These are phyloP conservation scores for Ceratocystis smalleyi DNA, from an alignment of 2,329 filamentous ascomycete species.

Conservation along the genomic window DNA sequence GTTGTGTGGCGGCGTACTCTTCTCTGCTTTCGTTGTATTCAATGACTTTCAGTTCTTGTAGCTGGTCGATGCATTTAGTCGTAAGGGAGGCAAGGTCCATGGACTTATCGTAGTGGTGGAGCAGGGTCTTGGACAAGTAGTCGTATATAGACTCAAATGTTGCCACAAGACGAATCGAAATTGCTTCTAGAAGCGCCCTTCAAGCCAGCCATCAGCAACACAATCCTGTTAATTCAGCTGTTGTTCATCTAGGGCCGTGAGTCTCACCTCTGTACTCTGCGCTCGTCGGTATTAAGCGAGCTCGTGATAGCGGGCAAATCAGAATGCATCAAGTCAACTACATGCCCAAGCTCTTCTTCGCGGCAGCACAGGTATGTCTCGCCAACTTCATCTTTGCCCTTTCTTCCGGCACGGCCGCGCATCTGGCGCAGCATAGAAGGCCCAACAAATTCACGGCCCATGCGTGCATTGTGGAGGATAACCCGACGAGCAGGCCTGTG, in stretches of 20 bases:
- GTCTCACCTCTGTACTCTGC: conserved; percentile 47
- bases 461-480: conserved; percentile 58
- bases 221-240: not conserved
- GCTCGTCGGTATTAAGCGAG: conserved; percentile 50
- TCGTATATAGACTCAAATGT: conserved; percentile 49
- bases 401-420: conserved; percentile 61
- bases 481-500: conserved; percentile 48
- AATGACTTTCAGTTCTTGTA: conserved; percentile 42
- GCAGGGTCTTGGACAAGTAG: conserved; percentile 51
- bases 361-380: conserved; percentile 66
- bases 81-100: conserved; percentile 38
- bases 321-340: conserved; percentile 54
- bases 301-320: conserved; percentile 56
- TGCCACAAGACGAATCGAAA: conserved; percentile 52
- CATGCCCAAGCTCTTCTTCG: conserved; percentile 50
- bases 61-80: conserved; percentile 41
- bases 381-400: conserved; percentile 62
- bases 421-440: conserved; percentile 69
- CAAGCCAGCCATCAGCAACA: conserved; percentile 1
- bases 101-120: conserved; percentile 41
- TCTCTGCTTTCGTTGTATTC: conserved; percentile 25
- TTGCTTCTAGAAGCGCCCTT: conserved; percentile 55
- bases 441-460: conserved; percentile 62
- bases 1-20: conserved; percentile 44
- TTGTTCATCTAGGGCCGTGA: not conserved